These are phyloP conservation scores for Leccinum truebloodii DNA, from an alignment of 768 basidiomycete species.

Conservation along the genomic window DNA sequence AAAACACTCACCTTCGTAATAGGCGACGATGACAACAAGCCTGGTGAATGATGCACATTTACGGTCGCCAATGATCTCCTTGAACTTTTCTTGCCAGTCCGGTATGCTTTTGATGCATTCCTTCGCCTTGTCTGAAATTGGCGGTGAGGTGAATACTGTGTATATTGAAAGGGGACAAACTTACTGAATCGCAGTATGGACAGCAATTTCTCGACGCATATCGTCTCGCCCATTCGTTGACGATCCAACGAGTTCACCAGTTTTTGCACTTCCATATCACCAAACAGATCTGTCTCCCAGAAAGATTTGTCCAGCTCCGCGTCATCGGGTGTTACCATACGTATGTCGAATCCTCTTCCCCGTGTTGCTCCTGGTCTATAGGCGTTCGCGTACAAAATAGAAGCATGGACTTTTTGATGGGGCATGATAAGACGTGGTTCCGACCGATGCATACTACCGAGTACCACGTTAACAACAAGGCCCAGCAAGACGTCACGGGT, in stretches of 20 bases:
- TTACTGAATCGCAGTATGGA: neutral
- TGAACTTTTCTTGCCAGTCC: neutral
- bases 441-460: neutral
- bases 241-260: neutral
- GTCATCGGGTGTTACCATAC: neutral
- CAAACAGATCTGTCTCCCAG: neutral
- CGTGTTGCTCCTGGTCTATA: neutral
- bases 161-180: neutral
- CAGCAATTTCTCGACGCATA: neutral
- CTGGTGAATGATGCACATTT: neutral
- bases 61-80: neutral
- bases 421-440: neutral
- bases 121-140: neutral
- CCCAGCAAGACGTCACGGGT: neutral
- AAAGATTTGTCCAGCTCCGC: neutral
- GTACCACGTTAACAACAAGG: neutral
- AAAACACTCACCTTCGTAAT: conserved; percentile 20
- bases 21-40: conserved; percentile 5
- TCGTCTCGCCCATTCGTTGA: neutral
- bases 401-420: neutral
- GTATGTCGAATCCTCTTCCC: neutral
- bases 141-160: neutral
- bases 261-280: neutral
- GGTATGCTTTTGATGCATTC: neutral
- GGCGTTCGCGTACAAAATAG: neutral